A percentile compares a stretch with the other conserved stretches of the same genome.
These are phyloP conservation scores for Naegleria fowleri DNA, from an alignment of 208 protist genomes.

Conservation along the genomic window DNA sequence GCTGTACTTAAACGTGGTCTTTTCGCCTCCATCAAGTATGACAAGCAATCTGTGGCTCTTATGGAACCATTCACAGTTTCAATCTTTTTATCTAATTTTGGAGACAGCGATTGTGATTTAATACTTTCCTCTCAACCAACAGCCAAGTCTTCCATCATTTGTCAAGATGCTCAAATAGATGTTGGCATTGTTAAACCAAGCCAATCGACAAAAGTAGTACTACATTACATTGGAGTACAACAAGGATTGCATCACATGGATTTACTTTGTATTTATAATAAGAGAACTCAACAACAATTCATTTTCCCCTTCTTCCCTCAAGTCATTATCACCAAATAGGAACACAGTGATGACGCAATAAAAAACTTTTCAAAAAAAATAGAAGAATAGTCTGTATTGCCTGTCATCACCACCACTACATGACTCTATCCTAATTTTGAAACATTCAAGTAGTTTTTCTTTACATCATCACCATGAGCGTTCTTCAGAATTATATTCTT, in stretches of 20 bases:
- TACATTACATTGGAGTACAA: background rate
- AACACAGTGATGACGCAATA: background rate
- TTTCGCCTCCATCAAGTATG: background rate
- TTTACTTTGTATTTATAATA: slow-evolving; percentile 6
- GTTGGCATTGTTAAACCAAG: background rate
- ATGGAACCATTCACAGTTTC: background rate
- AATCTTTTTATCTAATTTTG: background rate
- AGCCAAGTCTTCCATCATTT: background rate
- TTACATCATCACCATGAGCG: background rate
- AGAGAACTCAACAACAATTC: slow-evolving; percentile 3
- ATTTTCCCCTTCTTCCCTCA: background rate
- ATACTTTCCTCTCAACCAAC: background rate
- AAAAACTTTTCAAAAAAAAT: no score
- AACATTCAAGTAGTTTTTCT: background rate
- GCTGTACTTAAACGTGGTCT: background rate
- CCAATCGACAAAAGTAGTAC: background rate
- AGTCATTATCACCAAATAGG: background rate
- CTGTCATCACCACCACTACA: no score
- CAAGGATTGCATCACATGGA: background rate
- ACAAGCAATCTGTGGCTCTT: background rate
- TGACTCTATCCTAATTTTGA: background rate
- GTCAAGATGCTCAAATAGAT: background rate
- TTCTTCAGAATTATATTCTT: background rate
- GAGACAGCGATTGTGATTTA: slow-evolving; percentile 1
- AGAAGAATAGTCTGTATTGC: no score